A percentile compares a stretch with the other conserved stretches of the same genome.
phyloP scores from a whole-genome alignment of 2,329 filamentous ascomycete genomes.

The Pseudogymnoascus sp. region DNA sequence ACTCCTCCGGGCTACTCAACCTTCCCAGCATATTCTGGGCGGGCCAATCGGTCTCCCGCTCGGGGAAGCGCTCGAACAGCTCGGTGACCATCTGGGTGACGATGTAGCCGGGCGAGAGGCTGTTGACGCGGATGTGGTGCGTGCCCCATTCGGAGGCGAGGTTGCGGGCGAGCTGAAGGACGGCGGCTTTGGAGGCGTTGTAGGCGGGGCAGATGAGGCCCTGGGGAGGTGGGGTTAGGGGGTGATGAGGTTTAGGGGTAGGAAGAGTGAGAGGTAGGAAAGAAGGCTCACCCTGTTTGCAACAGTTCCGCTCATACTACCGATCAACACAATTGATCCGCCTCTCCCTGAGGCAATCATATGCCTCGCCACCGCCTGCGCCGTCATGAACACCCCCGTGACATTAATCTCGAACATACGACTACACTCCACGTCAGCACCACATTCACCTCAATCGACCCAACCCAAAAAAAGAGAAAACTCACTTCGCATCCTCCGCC shows the following conservation, averaged over 20 bases:
- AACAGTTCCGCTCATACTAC: conserved; percentile 41
- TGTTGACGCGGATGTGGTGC: conserved; percentile 56
- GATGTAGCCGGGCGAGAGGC: conserved; percentile 53
- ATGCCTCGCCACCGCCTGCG: conserved; percentile 59
- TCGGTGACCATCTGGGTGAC: conserved; percentile 53
- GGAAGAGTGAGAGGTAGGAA: not conserved
- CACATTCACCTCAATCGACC: not conserved
- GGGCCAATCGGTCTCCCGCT: conserved; percentile 40
- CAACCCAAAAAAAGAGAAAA: not conserved
- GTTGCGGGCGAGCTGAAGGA: conserved; percentile 50
- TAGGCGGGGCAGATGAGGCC: conserved; percentile 56
- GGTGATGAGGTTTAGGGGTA: not conserved
- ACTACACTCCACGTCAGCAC: conserved; percentile 34
- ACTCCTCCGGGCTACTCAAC: conserved; percentile 39
- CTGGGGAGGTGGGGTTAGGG: conserved; percentile 30
- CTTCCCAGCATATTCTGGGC: conserved; percentile 55
- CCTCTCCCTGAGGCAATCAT: conserved; percentile 34
- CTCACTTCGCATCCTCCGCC: conserved; percentile 33
- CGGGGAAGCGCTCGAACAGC: conserved; percentile 41
- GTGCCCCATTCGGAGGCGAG: conserved; percentile 53
- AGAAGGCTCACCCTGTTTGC: conserved; percentile 39
- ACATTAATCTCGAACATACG: conserved; percentile 63
- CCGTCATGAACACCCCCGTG: conserved; percentile 60
- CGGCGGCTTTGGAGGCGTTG: conserved; percentile 53
- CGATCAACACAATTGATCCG: conserved; percentile 43